phyloP scores from a whole-genome alignment of 768 basidiomycete genomes.

The Rubroboletus satanas region DNA sequence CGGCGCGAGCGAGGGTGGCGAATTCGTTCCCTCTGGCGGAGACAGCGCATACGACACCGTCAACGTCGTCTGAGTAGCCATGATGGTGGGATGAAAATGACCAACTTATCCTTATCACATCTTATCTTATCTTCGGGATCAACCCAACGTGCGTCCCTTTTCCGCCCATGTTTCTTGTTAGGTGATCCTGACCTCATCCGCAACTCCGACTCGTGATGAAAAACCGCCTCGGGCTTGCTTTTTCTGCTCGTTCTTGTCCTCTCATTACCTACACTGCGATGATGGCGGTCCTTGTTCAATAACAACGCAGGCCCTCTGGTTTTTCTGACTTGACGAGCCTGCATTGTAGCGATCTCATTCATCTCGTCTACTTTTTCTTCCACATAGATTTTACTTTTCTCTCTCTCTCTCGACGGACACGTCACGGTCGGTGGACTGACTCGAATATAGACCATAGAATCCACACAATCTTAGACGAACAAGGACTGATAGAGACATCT shows the following conservation, averaged over 20 bases:
- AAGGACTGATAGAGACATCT: slow-evolving; percentile 6
- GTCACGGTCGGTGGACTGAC: not conserved
- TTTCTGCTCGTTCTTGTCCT: not conserved
- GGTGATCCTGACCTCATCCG: not conserved
- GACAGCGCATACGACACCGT: slow-evolving; percentile 22
- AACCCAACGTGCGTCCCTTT: slow-evolving; percentile 1
- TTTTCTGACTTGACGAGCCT: slow-evolving; percentile 13
- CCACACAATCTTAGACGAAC: slow-evolving; percentile 8
- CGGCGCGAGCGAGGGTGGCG: slow-evolving; percentile 19
- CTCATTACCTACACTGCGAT: slow-evolving; percentile 13
- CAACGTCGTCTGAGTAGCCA: slow-evolving; percentile 14
- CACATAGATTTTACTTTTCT: not conserved
- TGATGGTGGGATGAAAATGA: slow-evolving; percentile 6
- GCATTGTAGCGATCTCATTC: slow-evolving; percentile 12
- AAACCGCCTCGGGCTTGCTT: not conserved
- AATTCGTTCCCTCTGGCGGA: slow-evolving; percentile 17
- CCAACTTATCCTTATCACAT: not conserved
- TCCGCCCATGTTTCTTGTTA: not conserved
- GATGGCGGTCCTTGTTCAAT: slow-evolving; percentile 54
- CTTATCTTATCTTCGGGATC: slow-evolving; percentile 24
- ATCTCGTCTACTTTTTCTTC: not conserved
- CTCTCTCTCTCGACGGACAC: not conserved
- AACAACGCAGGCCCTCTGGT: slow-evolving; percentile 43
- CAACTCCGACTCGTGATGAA: slow-evolving; percentile 15
- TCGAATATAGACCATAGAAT: slow-evolving; percentile 16